Percentiles rank a stretch among this genome's conserved stretches.
Conservation (phyloP, 805 yeast genomes). For the Barnettozyma salicaria region DNA sequence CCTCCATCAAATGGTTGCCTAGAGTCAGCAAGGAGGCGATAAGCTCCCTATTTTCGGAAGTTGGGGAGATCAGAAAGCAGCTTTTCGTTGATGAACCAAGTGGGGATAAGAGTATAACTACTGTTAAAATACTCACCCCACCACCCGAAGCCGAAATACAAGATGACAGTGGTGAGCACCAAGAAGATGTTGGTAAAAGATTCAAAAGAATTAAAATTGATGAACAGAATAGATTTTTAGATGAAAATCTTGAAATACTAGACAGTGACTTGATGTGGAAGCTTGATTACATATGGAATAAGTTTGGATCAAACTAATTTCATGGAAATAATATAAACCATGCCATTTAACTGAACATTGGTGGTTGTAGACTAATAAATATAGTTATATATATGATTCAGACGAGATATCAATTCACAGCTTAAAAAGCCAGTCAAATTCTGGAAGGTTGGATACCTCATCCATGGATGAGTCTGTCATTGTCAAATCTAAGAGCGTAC, state of each 20-base stretch:
- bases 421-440: too few species aligned
- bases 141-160: slow-evolving; percentile 16
- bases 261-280: slow-evolving; percentile 21
- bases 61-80: slow-evolving; percentile 19
- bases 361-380: too few species aligned
- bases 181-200: slow-evolving; percentile 4
- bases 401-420: too few species aligned
- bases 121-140: slow-evolving; percentile 14
- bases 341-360: too few species aligned
- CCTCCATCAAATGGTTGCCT: slow-evolving; percentile 19
- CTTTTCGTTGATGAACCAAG: slow-evolving; percentile 12
- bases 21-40: slow-evolving; percentile 23
- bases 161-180: neutral
- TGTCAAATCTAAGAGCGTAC: too few species aligned
- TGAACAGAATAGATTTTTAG: slow-evolving; percentile 16
- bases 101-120: neutral
- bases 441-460: too few species aligned
- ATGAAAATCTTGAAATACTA: slow-evolving; percentile 15
- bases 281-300: slow-evolving; percentile 17
- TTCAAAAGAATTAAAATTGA: slow-evolving; percentile 19
- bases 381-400: too few species aligned
- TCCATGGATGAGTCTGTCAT: too few species aligned
- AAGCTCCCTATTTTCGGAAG: slow-evolving; percentile 15
- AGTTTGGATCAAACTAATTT: too few species aligned
- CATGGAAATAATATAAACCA: too few species aligned